Evolutionary conservation across 176 grass and related monocot species (phyloP), one percentile per base, ranked within the genome.

Genomic region (Lolium rigidum): DNA sequence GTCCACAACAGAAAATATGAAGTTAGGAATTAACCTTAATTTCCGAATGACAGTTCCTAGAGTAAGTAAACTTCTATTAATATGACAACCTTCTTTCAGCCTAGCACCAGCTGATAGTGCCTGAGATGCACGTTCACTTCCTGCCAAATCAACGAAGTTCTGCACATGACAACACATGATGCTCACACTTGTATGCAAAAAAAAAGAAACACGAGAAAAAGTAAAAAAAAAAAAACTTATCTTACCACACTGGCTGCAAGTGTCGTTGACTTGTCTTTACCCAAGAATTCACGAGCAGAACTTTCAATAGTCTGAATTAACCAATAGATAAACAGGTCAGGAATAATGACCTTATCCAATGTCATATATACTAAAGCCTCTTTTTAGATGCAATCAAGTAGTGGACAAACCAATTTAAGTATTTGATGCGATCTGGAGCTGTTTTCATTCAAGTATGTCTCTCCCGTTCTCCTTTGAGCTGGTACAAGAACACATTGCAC

Each of bases 381-480:
- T 82, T 25, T 72, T 81, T 67, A 77, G 16, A 88, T 70, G 54
- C 24, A 78, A 74, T 55, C 60, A 74, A 80, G 50, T 31, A 88
- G 78, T 87, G 56, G 21, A 67, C 92, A 73, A 86, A 97, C 92
- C 95, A 97, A 60, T 91, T 90, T 93, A 80, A 95, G 92, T 81
- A 97, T 93, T 79, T 97, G 95, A 90, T 97, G 95, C 26, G 95
- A 97, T 97, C 95, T 93, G 70, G 95, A 97, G 88, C 95, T 97
- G 74, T 89, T 91, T 91, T 95, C 92, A 48, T 97, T 97, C 70
- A 97, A 85, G 80, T 85, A 91, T 25, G 95, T 97, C 79, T 97
- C 95, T 18, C 95, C 92, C 4, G 90, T 95, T 85, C 80, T 93
- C 70, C 92, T 95, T 88, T 97, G 92, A 90, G 92, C 95, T 97